Percentiles rank a stretch among this genome's conserved stretches.
These are phyloP conservation scores for Ogataea thermomethanolica DNA, from an alignment of 805 yeast genomes.

Conservation along the genomic window DNA sequence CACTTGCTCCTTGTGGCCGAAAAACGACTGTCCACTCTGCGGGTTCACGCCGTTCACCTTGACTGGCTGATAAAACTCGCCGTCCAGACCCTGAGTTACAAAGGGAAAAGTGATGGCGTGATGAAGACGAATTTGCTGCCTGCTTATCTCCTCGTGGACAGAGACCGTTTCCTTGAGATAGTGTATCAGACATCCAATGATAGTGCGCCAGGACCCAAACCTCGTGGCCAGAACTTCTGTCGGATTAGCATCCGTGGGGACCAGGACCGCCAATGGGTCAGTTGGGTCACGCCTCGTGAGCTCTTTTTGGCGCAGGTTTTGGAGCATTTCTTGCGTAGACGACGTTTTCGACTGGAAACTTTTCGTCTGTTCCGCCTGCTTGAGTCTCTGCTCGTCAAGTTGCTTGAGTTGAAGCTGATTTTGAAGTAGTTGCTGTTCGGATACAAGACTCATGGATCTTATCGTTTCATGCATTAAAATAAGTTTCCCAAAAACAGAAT, in stretches of 20 bases:
- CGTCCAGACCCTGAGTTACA: constrained; percentile 41
- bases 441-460: constrained; percentile 32
- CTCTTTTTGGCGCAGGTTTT: constrained; percentile 21
- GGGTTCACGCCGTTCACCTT: constrained; percentile 21
- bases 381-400: constrained; percentile 41
- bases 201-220: constrained; percentile 81
- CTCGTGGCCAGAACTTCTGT: constrained; percentile 83
- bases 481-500: constrained; percentile 8
- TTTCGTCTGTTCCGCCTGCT: constrained; percentile 41
- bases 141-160: constrained; percentile 82
- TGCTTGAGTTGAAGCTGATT: constrained; percentile 45
- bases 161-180: constrained; percentile 78
- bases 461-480: constrained; percentile 9
- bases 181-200: constrained; percentile 67
- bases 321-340: constrained; percentile 29
- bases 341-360: constrained; percentile 36
- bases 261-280: constrained; percentile 44
- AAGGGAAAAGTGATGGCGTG: constrained; percentile 66
- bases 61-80: constrained; percentile 38
- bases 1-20: constrained; percentile 19
- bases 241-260: constrained; percentile 68
- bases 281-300: constrained; percentile 37
- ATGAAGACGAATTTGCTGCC: constrained; percentile 77
- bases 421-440: constrained; percentile 44
- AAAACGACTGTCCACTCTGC: constrained; percentile 4